phyloP scores from a whole-genome alignment of 176 grass and related monocot genomes.

The Rhynchospora pubera region DNA sequence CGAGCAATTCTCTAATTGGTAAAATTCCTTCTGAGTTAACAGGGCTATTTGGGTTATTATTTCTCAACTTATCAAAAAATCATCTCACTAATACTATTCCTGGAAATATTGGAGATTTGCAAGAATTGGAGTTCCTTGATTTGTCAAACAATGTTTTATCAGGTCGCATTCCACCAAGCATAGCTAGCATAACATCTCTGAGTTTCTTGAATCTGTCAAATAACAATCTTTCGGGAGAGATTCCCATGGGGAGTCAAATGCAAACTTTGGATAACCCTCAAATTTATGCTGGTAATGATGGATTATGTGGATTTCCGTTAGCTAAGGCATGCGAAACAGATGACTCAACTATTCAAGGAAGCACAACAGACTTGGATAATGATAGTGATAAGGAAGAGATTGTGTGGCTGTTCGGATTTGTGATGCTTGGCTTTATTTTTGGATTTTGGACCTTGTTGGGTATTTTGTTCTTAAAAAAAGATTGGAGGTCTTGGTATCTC shows the following conservation, averaged over 20 bases:
- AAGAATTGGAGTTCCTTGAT: conserved; percentile 37
- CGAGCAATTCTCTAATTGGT: conserved; percentile 29
- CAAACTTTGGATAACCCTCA: conserved; percentile 44
- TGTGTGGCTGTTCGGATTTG: conserved; percentile 32
- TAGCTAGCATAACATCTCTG: conserved; percentile 6
- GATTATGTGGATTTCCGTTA: conserved; percentile 49
- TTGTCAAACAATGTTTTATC: conserved; percentile 41
- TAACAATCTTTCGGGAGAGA: conserved; percentile 42
- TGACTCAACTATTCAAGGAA: not conserved
- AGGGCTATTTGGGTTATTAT: conserved; percentile 34
- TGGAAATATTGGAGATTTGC: conserved; percentile 27
- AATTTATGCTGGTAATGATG: conserved; percentile 41
- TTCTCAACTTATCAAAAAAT: conserved; percentile 63
- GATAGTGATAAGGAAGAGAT: conserved; percentile 9
- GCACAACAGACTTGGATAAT: not conserved
- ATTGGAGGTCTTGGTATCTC: conserved; percentile 28
- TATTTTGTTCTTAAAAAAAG: conserved; percentile 26
- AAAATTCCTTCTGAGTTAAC: conserved; percentile 54
- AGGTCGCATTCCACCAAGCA: conserved; percentile 37
- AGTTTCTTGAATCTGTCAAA: conserved; percentile 41
- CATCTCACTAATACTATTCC: conserved; percentile 35
- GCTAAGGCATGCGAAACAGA: conserved; percentile 13
- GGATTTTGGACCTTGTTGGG: conserved; percentile 57
- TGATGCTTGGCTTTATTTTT: conserved; percentile 35
- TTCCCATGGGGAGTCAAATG: conserved; percentile 45